These are phyloP conservation scores for Angomonas ambiguus DNA, from an alignment of 208 protist species.

Conservation along the genomic window DNA sequence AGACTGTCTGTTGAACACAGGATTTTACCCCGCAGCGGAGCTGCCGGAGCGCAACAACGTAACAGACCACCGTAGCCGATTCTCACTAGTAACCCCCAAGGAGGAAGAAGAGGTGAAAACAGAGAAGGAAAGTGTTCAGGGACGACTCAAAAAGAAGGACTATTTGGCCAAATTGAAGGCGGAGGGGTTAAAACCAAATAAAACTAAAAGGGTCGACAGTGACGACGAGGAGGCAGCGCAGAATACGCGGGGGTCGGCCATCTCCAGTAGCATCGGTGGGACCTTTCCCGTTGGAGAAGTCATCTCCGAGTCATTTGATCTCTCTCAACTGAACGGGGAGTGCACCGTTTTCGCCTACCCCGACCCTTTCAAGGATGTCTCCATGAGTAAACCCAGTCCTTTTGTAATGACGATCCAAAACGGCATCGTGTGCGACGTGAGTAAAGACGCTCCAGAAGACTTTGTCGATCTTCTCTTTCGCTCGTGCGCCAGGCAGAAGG, in stretches of 20 bases:
- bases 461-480: constrained; percentile 72
- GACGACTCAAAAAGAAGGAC: constrained; percentile 74
- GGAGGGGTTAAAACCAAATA: constrained; percentile 42
- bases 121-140: constrained; percentile 23
- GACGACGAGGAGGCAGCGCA: constrained; percentile 31
- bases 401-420: constrained; percentile 69
- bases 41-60: constrained; percentile 59
- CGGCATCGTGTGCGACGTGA: constrained; percentile 62
- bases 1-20: constrained; percentile 85
- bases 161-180: constrained; percentile 58
- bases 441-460: constrained; percentile 55
- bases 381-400: constrained; percentile 51
- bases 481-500: constrained; percentile 81
- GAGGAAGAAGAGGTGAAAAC: constrained; percentile 1
- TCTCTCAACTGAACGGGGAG: constrained; percentile 71
- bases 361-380: constrained; percentile 65
- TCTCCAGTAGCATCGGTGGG: constrained; percentile 80
- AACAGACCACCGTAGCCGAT: constrained; percentile 51
- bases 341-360: constrained; percentile 85
- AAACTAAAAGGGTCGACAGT: constrained; percentile 30
- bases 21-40: constrained; percentile 71
- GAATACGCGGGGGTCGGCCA: constrained; percentile 36
- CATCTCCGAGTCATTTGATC: constrained; percentile 84
- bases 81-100: constrained; percentile 17
- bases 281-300: constrained; percentile 90